phyloP scores from a whole-genome alignment of 495 filamentous ascomycete genomes.

The Clohesyomyces aquaticus region DNA sequence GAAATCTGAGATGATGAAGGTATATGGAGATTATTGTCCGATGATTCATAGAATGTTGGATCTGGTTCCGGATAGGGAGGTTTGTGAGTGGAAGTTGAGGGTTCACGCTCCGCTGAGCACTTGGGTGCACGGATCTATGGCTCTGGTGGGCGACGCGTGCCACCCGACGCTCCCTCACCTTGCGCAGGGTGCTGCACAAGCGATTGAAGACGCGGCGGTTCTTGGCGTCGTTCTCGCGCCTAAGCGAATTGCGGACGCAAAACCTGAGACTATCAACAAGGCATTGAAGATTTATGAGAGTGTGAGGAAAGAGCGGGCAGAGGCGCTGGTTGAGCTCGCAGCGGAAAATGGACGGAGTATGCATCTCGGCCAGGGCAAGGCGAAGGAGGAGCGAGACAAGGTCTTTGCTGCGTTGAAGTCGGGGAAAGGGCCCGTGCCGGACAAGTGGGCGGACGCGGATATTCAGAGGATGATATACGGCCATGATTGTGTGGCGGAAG shows the following conservation, averaged over 20 bases:
- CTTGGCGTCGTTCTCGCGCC: conserved; percentile 65
- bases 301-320: conserved; percentile 70
- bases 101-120: conserved; percentile 69
- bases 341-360: conserved; percentile 66
- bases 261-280: conserved; percentile 62
- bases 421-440: conserved; percentile 64
- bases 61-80: conserved; percentile 78
- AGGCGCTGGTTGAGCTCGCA: conserved; percentile 72
- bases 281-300: conserved; percentile 72
- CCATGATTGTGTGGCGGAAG: conserved; percentile 65
- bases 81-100: conserved; percentile 80
- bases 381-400: conserved; percentile 75
- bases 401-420: conserved; percentile 66
- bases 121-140: conserved; percentile 69
- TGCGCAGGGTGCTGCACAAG: conserved; percentile 82
- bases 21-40: conserved; percentile 73
- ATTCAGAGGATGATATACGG: conserved; percentile 79
- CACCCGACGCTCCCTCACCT: conserved; percentile 77
- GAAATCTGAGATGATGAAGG: conserved; percentile 68
- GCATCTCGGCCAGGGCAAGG: conserved; percentile 74
- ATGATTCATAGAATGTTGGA: conserved; percentile 72
- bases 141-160: conserved; percentile 77
- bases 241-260: conserved; percentile 53
- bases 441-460: conserved; percentile 82
- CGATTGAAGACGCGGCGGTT: conserved; percentile 78